Base-by-base conservation (phyloP, 2,329 filamentous ascomycete species). In the Talaromyces sp. region DNA sequence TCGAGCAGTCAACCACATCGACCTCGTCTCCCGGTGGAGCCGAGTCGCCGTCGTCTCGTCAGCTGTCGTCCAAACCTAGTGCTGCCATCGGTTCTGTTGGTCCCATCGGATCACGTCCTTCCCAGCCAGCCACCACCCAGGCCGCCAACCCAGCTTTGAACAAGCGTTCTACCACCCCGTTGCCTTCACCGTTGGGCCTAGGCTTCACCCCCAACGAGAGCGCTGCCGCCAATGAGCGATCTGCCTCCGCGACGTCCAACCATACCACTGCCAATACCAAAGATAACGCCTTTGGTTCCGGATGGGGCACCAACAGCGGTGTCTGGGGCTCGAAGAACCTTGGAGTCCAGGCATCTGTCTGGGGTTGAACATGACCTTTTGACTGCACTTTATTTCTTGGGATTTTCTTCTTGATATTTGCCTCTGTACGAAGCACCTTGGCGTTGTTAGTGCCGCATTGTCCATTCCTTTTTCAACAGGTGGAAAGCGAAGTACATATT, bases 51-150 rank as follows among this genome's bases (percentile, higher is more conserved):
- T 90, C 91, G 58, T 86, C 87, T 50, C 78, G 83, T 60, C 83
- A 86, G 64, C 82, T 86, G 57, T 82, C 86, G 41, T 78, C 81
- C 31, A 82, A 78, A 62, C 65, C 74, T 75, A 62, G 80, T 77
- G 73, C 84, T 64, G 80, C 79, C 55, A 74, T 80, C 55, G 83
- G 83, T 60, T 82, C 89, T 4, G 92, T 98, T 58, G 93, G 92
- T 24, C 93, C 95, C 19, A 98, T 98, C 68, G 95, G 95, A 65
- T 97, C 93, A 61, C 89, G 95, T 51, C 93, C 93, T 3, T 83
- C 85, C 19, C 84, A 82, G 43, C 82, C 84, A n/a, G 77, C 75
- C 32, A 66, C 72, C 43, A 74, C 71, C 29, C 75, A 76, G 56
- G 68, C 76, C 9, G 72, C 80, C 32, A 88, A 87, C 69, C 82